A percentile compares a stretch with the other conserved stretches of the same genome.
Evolutionary conservation across 805 yeast species (phyloP).

Genomic region (Saturnispora sanitii): DNA sequence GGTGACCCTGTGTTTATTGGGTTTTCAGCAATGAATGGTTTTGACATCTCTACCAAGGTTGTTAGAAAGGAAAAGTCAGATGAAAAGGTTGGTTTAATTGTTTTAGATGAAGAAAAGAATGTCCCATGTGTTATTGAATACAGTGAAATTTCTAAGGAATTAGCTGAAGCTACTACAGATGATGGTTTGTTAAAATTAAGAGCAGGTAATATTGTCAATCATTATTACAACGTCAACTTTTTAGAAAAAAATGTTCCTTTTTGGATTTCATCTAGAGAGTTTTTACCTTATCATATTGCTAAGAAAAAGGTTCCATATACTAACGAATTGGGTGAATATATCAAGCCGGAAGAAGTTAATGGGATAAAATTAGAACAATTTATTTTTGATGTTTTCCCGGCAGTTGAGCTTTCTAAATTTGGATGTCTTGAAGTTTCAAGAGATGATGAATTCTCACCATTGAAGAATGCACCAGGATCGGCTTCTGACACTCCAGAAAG

Average conservation of each 20-base stretch:
- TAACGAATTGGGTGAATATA: conserved; percentile 36
- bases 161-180: conserved; percentile 53
- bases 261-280: conserved; percentile 59
- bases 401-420: conserved; percentile 57
- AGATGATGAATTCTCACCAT: conserved; percentile 79
- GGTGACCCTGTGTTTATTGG: conserved; percentile 92
- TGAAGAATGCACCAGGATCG: conserved; percentile 85
- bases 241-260: conserved; percentile 46
- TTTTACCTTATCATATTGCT: conserved; percentile 91
- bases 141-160: conserved; percentile 72
- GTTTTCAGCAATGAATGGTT: conserved; percentile 57
- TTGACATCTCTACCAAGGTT: conserved; percentile 82
- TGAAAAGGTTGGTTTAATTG: conserved; percentile 91
- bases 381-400: conserved; percentile 90
- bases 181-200: conserved; percentile 52
- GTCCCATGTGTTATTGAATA: conserved; percentile 91
- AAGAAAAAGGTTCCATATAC: conserved; percentile 64
- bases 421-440: conserved; percentile 92
- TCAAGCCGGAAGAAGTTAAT: conserved; percentile 67
- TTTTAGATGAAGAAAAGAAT: conserved; percentile 43
- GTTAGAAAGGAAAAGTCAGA: conserved; percentile 83
- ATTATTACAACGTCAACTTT: conserved; percentile 81
- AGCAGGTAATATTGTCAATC: conserved; percentile 96
- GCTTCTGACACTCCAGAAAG: conserved; percentile 77
- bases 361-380: conserved; percentile 95